Base-by-base conservation (phyloP, 2,329 filamentous ascomycete species). In the Leptographium lundbergii region DNA sequence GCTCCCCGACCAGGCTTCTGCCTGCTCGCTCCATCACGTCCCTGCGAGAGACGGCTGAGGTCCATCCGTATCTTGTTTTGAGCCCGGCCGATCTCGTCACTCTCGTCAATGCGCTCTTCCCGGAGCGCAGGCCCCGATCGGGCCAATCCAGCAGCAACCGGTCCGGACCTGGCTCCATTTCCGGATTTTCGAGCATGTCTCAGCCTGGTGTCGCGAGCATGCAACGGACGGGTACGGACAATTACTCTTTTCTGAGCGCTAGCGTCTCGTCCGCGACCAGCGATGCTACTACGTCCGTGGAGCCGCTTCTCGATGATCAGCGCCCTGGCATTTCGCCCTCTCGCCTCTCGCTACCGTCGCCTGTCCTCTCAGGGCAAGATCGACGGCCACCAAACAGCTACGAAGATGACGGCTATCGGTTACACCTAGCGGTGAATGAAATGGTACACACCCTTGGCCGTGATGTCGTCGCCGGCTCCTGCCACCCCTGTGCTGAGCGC, bases 61-160 rank as follows among this genome's bases (percentile, higher is more conserved):
- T 90, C 11, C 87, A 88, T 67, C 87, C 86, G 36, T 94, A 90
- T 67, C 75, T 95, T 66, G 87, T 92, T 39, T 73, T 96, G 64
- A 89, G 87, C 67, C 84, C 89, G 42, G 81, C 87, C 48, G 91
- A 96, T 69, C 75, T 95, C 64, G 76, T 87, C 42, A 91, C 89
- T 3, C 74, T 95, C 66, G 81, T 95, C 63, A 89, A 94, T 69
- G 86, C 87, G 13, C 80, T 96, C 17, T 95, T 91, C 67, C 91
- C 91, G 0, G 86, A 89, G 66, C 79, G 80, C 58, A 77, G 86
- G 48, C 84, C 87, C 1, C 76, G 78, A 42, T 89, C 86, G 1
- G 76, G 75, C 59, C 78, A 81, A 45, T 86, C 75, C 63, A 82
- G 75, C 71, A 86, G 73, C 68, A 78, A 81, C 71, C 80, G 75